Percentiles rank a stretch among this genome's conserved stretches.
Conservation (phyloP, 345 rosid genomes). For the Rhizophora apiculata region DNA sequence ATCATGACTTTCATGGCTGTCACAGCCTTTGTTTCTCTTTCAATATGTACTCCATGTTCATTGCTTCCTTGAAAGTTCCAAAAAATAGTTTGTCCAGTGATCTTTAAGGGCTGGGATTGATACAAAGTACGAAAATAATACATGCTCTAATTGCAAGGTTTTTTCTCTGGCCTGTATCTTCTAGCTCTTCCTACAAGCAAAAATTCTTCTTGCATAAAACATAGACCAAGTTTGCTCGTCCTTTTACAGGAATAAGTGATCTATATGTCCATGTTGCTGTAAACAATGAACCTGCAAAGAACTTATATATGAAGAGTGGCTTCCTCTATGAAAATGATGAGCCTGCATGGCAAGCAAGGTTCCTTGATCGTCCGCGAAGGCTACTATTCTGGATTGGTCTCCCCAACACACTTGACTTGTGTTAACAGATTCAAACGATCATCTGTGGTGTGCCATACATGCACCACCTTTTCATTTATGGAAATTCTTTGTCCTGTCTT, state of each 20-base stretch:
- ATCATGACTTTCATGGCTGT: not conserved
- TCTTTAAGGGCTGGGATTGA: too few species aligned
- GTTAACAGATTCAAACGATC: not conserved
- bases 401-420: slow-evolving; percentile 20
- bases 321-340: slow-evolving; percentile 65
- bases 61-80: not conserved
- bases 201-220: too few species aligned
- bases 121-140: not conserved
- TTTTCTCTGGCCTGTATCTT: too few species aligned
- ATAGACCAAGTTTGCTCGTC: not conserved
- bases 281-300: slow-evolving; percentile 78
- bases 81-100: too few species aligned
- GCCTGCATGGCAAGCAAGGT: slow-evolving; percentile 96
- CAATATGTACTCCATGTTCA: not conserved
- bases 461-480: too few species aligned
- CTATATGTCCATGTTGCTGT: slow-evolving; percentile 87
- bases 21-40: not conserved
- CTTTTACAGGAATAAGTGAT: slow-evolving; percentile 73
- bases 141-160: not conserved
- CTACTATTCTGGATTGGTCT: slow-evolving; percentile 71
- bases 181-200: too few species aligned
- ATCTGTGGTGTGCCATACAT: not conserved
- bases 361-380: slow-evolving; percentile 72
- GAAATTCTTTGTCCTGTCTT: too few species aligned
- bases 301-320: slow-evolving; percentile 70